These are phyloP conservation scores for Cafeteria roenbergensis DNA, from an alignment of 108 stramenopile species.

Conservation along the genomic window DNA sequence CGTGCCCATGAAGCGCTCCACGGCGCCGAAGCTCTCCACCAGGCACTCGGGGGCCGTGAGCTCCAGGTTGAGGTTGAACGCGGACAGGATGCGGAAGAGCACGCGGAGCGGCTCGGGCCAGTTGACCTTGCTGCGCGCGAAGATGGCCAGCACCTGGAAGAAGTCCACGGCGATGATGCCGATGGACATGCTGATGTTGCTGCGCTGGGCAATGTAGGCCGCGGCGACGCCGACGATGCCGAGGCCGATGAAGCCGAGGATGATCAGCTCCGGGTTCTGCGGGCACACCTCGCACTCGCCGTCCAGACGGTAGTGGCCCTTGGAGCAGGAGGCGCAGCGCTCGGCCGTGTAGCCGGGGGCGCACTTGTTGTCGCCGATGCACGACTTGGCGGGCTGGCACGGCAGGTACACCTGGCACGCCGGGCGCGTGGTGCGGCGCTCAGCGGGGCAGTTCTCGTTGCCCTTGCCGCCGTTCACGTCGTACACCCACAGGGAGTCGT, in stretches of 20 bases:
- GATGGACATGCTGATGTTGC: conserved; percentile 22
- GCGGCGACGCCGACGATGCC: conserved; percentile 1
- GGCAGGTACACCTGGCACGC: conserved; percentile 11
- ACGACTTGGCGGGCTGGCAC: conserved; percentile 20
- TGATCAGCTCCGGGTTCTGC: conserved; percentile 21
- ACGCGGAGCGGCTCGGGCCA: conserved; percentile 19
- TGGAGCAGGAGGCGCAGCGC: conserved; percentile 21
- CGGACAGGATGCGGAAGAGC: conserved; percentile 15
- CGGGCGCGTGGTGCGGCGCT: too few species aligned
- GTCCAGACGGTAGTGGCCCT: conserved; percentile 19
- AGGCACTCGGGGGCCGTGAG: conserved; percentile 29
- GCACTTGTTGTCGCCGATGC: conserved; percentile 32
- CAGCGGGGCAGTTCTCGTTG: too few species aligned
- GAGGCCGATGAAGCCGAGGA: conserved; percentile 6
- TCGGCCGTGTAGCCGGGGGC: conserved; percentile 15
- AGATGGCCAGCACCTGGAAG: conserved; percentile 30
- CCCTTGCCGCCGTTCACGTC: too few species aligned
- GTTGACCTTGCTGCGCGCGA: conserved; percentile 12
- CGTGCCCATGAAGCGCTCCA: conserved; percentile 15
- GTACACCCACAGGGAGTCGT: too few species aligned
- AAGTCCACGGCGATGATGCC: conserved; percentile 25
- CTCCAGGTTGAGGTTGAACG: conserved; percentile 32
- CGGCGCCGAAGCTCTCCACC: conserved; percentile 13
- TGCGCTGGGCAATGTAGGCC: conserved; percentile 20
- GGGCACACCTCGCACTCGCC: conserved; percentile 26